Conservation (phyloP, 1,284 basidiomycete species). For the Pseudozyma sp. region DNA sequence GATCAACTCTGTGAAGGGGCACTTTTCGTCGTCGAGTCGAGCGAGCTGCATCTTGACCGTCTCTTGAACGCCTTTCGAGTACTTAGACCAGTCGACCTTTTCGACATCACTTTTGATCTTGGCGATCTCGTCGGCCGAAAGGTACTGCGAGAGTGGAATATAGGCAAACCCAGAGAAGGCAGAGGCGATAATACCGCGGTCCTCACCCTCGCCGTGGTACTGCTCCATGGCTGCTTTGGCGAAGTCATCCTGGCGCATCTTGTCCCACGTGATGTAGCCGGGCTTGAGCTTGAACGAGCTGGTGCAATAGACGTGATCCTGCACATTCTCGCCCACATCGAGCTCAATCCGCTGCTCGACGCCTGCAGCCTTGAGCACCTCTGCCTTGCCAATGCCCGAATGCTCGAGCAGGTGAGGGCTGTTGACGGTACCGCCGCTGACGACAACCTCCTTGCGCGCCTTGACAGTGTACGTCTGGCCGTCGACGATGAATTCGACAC, state of each 20-base stretch:
- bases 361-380: slow-evolving; percentile 42
- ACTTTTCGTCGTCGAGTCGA: slow-evolving; percentile 45
- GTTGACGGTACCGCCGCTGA: slow-evolving; percentile 71
- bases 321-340: slow-evolving; percentile 72
- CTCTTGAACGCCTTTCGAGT: slow-evolving; percentile 50
- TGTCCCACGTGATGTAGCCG: slow-evolving; percentile 56
- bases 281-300: slow-evolving; percentile 56
- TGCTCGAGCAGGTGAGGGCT: slow-evolving; percentile 65
- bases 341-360: slow-evolving; percentile 55
- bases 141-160: slow-evolving; percentile 48
- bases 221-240: slow-evolving; percentile 56
- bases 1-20: slow-evolving; percentile 50
- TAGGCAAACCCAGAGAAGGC: slow-evolving; percentile 57
- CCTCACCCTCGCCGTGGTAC: slow-evolving; percentile 43
- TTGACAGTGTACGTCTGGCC: slow-evolving; percentile 57
- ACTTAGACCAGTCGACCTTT: slow-evolving; percentile 36
- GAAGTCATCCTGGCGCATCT: slow-evolving; percentile 56
- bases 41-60: slow-evolving; percentile 47
- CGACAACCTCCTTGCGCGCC: slow-evolving; percentile 71
- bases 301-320: slow-evolving; percentile 72
- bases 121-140: slow-evolving; percentile 39
- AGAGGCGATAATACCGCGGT: slow-evolving; percentile 56
- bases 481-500: slow-evolving; percentile 62
- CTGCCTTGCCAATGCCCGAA: slow-evolving; percentile 50
- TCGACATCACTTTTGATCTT: slow-evolving; percentile 41